Evolutionary conservation across 192 early-diverging fungal species (phyloP).

Genomic region (Cladochytrium replicatum): DNA sequence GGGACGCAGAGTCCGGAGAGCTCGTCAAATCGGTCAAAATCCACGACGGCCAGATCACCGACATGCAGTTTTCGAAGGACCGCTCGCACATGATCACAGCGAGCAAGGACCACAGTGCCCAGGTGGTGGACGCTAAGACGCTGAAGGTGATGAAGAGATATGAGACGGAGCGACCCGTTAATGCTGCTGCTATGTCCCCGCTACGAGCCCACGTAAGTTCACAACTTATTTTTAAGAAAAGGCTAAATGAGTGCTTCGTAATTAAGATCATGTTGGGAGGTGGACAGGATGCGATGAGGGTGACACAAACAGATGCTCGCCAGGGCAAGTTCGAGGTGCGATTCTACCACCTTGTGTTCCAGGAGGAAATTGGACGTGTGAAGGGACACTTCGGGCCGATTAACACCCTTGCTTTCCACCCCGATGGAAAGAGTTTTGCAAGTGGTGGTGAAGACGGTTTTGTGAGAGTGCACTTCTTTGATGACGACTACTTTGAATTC

Average conservation of each 20-base stretch:
- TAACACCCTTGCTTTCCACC: conserved; percentile 96
- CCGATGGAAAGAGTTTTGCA: conserved; percentile 87
- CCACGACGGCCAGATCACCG: conserved; percentile 70
- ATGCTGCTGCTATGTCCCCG: conserved; percentile 87
- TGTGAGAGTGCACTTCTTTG: conserved; percentile 92
- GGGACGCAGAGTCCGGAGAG: conserved; percentile 76
- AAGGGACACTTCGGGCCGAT: conserved; percentile 99
- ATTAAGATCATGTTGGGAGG: conserved; percentile 72
- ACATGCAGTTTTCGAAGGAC: conserved; percentile 87
- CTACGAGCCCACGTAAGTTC: conserved; percentile 38
- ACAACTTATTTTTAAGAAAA: not conserved
- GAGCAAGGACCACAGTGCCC: conserved; percentile 87
- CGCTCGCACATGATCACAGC: conserved; percentile 90
- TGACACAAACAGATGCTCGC: conserved; percentile 80
- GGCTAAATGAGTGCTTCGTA: conserved; percentile 35
- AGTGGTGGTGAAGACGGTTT: conserved; percentile 98
- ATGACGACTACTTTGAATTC: conserved; percentile 93
- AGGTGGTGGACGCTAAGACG: conserved; percentile 79
- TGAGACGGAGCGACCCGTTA: conserved; percentile 77
- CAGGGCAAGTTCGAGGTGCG: conserved; percentile 93
- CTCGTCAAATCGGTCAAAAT: conserved; percentile 46
- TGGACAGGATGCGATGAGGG: conserved; percentile 97
- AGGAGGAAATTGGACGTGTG: conserved; percentile 93
- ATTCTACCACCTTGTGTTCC: conserved; percentile 95
- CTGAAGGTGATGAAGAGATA: conserved; percentile 78